Evolutionary conservation across 768 basidiomycete species (phyloP), one percentile per base, ranked within the genome.

Genomic region (Pilatotrama ljubarskyi): DNA sequence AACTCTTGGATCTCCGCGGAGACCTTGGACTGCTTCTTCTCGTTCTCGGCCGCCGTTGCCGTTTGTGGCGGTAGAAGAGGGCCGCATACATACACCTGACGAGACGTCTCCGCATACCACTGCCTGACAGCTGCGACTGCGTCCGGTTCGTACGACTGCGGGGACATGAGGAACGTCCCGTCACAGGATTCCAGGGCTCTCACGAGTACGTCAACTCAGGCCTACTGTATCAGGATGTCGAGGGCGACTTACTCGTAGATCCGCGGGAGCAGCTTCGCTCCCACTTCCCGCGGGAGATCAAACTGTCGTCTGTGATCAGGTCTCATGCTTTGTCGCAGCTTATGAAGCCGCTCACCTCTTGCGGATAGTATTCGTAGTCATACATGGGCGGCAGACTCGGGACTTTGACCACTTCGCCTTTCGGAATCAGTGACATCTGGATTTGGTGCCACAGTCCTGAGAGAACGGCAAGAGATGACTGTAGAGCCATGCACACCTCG

Each of bases 331-430:
- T n/a, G 8, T 24, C 18, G 15, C 14, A 20, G 10, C 9, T 18
- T 3, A 15, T 11, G 26, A 15, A 9, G 32, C 6, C 20, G 52
- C 59, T 37, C 26, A 66, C 67, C 6, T 62, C 36, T 41, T 68
- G 69, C 3, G 67, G 66, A 25, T 54, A 18, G 17, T 53, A 41
- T 44, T 70, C 69, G 24, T 65, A 63, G 46, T 65, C 62, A 26
- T 68, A 66, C 58, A 70, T 66, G 3, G 63, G 57, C 26, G 69
- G 67, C 37, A 70, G 18, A 0, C 64, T 67, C 6, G 68, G 67
- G 6, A 64, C 29, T 1, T 42, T n/a, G 5, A 67, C 52, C 22
- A 70, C 26, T 7, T 61, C 38, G n/a, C 60, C 68, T 4, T 35
- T 54, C 15, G 26, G 36, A 0, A n/a, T 6, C 9, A 52, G 55